These are phyloP conservation scores for Pseudogymnoascus sp. DNA, from an alignment of 2,329 filamentous ascomycete genomes.

Conservation along the genomic window DNA sequence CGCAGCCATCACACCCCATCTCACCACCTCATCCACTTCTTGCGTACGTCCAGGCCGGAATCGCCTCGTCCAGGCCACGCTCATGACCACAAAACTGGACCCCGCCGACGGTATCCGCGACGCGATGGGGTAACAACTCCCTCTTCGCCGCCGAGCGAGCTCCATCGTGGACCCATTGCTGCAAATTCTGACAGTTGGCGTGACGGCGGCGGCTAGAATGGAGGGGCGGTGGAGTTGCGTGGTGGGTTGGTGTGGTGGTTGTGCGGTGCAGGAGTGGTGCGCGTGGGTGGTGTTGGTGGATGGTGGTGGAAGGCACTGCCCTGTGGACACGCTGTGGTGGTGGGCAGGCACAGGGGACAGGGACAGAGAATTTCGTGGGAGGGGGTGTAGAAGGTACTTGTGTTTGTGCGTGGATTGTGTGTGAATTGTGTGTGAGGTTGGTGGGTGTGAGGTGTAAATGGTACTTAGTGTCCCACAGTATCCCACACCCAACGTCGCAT, in stretches of 20 bases:
- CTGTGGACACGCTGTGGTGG: background rate
- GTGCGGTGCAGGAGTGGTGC: background rate
- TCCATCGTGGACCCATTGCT: background rate
- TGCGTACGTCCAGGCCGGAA: background rate
- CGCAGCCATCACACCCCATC: background rate
- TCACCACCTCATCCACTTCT: background rate
- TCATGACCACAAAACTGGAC: background rate
- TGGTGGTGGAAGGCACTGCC: background rate
- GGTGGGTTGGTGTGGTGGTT: background rate
- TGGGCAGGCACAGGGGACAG: background rate
- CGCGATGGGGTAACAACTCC: background rate
- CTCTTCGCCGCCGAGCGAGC: background rate
- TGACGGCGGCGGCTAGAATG: background rate
- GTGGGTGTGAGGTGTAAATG: background rate
- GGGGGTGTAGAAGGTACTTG: background rate
- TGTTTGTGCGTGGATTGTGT: background rate
- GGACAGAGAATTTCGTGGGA: background rate
- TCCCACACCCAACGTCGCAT: constrained; percentile 1
- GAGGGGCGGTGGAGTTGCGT: background rate
- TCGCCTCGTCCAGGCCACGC: background rate
- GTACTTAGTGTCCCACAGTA: background rate
- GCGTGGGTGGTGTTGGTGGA: background rate
- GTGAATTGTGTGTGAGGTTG: background rate
- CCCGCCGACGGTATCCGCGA: constrained; percentile 4
- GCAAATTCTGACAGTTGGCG: constrained; percentile 8